Conservation (phyloP, 257 asterid genomes). For the Solanum gracilifrons region DNA sequence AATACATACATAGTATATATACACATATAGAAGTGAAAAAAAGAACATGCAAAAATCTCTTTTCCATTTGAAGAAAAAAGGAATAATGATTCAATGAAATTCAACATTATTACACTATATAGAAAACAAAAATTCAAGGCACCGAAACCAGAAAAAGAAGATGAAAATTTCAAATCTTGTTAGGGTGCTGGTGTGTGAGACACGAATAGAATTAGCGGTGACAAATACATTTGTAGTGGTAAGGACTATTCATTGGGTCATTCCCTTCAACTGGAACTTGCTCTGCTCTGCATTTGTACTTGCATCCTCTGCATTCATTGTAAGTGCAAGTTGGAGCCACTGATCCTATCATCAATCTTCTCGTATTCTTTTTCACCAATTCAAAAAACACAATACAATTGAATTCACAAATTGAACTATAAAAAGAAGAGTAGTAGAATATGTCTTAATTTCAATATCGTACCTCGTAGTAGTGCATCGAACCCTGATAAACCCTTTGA, state of each 20-base stretch:
- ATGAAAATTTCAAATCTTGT: neutral
- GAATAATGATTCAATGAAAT: neutral
- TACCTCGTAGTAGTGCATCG: slow-evolving; percentile 19
- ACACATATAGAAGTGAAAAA: neutral
- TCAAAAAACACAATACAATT: neutral
- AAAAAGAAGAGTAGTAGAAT: neutral
- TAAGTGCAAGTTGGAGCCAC: slow-evolving; percentile 87
- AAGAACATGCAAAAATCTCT: neutral
- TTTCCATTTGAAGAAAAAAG: neutral
- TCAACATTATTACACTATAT: neutral
- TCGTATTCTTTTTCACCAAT: slow-evolving; percentile 2
- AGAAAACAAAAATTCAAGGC: slow-evolving; percentile 3
- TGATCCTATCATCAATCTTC: slow-evolving; percentile 67
- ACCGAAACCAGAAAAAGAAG: neutral
- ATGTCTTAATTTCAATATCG: neutral
- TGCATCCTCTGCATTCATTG: slow-evolving; percentile 93
- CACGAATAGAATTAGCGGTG: slow-evolving; percentile 32
- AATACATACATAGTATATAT: neutral
- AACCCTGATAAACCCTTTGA: neutral
- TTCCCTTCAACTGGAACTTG: slow-evolving; percentile 97
- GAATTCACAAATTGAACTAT: neutral
- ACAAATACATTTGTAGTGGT: slow-evolving; percentile 85
- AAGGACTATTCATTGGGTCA: slow-evolving; percentile 78
- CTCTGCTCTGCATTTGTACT: slow-evolving; percentile 74
- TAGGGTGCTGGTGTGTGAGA: neutral